Evolutionary conservation across 75 land plant genomes (phyloP).

Genomic region (Pinus albicaulis): DNA sequence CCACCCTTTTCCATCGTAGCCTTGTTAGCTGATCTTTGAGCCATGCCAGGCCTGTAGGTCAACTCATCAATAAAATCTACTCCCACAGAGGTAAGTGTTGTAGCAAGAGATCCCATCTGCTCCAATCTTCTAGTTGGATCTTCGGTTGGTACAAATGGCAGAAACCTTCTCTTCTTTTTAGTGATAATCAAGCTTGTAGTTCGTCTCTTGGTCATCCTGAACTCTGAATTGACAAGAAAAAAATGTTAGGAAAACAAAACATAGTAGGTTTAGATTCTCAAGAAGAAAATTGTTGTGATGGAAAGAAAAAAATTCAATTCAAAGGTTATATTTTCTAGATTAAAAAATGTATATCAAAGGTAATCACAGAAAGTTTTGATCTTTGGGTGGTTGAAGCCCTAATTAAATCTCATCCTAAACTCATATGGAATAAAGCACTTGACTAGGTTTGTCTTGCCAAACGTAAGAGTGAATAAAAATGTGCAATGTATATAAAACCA

Average conservation of each 20-base stretch:
- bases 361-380: no score
- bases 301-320: no score
- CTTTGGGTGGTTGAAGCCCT: background rate
- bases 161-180: conserved; percentile 71
- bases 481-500: background rate
- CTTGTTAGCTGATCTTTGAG: conserved; percentile 66
- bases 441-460: no score
- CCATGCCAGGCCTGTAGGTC: conserved; percentile 68
- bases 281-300: no score
- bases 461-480: background rate
- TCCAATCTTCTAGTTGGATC: conserved; percentile 46
- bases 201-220: conserved; percentile 28
- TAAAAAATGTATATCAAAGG: no score
- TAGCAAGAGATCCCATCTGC: conserved; percentile 86
- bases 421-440: background rate
- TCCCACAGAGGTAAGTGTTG: conserved; percentile 61
- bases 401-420: background rate
- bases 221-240: background rate
- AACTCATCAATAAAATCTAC: conserved; percentile 64
- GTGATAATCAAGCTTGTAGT: conserved; percentile 16
- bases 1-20: conserved; percentile 56
- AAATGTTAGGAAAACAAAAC: background rate
- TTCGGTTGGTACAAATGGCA: conserved; percentile 64
- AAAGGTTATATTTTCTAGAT: no score
- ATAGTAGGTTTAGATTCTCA: background rate